Evolutionary conservation across 2,329 filamentous ascomycete genomes (phyloP).

Genomic region (Fusarium sp.): DNA sequence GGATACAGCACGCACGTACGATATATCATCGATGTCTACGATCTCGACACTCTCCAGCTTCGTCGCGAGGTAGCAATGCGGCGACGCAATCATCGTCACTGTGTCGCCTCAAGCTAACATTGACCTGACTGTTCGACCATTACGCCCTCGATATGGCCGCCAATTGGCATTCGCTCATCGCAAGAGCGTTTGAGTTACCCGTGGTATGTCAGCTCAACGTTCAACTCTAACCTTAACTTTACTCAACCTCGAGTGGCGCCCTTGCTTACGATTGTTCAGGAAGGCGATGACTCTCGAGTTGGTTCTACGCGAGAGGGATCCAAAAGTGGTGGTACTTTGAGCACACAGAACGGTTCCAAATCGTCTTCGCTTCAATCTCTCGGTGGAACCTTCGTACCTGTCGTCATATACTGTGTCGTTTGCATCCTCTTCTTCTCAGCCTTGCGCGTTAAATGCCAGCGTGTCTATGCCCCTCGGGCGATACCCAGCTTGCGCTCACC

Average conservation of each 20-base stretch:
- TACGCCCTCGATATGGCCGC: conserved; percentile 17
- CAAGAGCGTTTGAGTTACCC: conserved; percentile 22
- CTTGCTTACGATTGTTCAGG: conserved; percentile 12
- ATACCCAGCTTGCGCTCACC: conserved; percentile 60
- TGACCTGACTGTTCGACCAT: neutral
- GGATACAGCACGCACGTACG: no score
- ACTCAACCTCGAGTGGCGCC: neutral
- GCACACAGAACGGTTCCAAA: conserved; percentile 47
- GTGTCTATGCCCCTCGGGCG: conserved; percentile 67
- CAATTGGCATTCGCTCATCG: conserved; percentile 22
- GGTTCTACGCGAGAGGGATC: conserved; percentile 51
- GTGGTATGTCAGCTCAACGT: conserved; percentile 17
- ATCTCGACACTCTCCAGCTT: neutral
- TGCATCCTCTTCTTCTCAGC: conserved; percentile 63
- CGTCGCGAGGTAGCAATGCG: conserved; percentile 31
- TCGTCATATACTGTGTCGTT: conserved; percentile 61
- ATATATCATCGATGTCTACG: conserved; percentile 13
- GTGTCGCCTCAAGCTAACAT: neutral
- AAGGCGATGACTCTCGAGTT: conserved; percentile 48
- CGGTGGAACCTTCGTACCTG: conserved; percentile 65
- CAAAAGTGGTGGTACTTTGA: conserved; percentile 50
- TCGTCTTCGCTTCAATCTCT: conserved; percentile 51
- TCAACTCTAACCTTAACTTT: conserved; percentile 8
- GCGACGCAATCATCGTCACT: conserved; percentile 9
- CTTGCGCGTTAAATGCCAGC: conserved; percentile 58